phyloP scores from a whole-genome alignment of 2,329 filamentous ascomycete species.

The Microascus cirrosus region DNA sequence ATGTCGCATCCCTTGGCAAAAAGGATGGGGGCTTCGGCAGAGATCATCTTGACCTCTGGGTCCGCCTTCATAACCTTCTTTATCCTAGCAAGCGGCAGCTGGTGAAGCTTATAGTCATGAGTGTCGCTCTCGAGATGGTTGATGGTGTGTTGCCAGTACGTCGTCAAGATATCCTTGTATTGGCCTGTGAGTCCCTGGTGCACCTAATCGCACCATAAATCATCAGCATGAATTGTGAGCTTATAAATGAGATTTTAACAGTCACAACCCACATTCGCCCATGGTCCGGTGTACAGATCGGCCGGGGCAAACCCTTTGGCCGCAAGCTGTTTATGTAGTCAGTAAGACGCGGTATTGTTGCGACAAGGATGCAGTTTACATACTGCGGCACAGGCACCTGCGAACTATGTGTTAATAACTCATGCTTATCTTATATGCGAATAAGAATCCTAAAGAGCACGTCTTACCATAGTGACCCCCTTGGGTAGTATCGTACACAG shows the following conservation, averaged over 20 bases:
- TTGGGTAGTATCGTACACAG: constrained; percentile 61
- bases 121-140: constrained; percentile 88
- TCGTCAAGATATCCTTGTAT: constrained; percentile 95
- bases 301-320: constrained; percentile 82
- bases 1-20: constrained; percentile 99
- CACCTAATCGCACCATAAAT: constrained; percentile 43
- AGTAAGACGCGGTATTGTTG: constrained; percentile 7
- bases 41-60: constrained; percentile 99
- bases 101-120: constrained; percentile 97
- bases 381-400: constrained; percentile 37
- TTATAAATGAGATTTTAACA: background rate
- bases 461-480: constrained; percentile 68
- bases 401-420: constrained; percentile 9
- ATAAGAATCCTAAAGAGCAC: background rate
- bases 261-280: constrained; percentile 67
- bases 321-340: constrained; percentile 52
- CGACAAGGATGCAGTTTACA: constrained; percentile 7
- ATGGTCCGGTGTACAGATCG: constrained; percentile 86
- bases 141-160: constrained; percentile 98
- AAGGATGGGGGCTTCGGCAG: constrained; percentile 90
- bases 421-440: background rate
- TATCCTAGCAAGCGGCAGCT: constrained; percentile 91
- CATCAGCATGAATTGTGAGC: background rate
- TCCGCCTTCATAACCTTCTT: constrained; percentile 99
- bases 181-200: constrained; percentile 88